Evolutionary conservation across 768 basidiomycete species (phyloP), one percentile per base, ranked within the genome.

Genomic region (Boletus sp.): DNA sequence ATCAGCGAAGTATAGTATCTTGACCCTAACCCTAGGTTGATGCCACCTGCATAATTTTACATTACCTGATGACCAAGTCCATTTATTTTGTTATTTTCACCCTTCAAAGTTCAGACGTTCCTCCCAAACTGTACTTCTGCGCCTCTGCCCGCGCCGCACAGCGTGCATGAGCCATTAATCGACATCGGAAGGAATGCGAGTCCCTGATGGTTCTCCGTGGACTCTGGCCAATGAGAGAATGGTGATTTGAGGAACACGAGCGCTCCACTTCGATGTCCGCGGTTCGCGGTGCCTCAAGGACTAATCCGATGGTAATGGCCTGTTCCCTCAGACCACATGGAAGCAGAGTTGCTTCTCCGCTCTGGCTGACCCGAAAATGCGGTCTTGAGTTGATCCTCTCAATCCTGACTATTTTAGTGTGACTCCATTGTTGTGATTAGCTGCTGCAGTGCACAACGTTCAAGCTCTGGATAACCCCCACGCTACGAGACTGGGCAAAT

Each of bases 21-120:
- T 60, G 15, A 61, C 59, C 60, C 54, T 61, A 61, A 61, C 60
- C 60, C 45, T 41, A 52, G 17, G 36, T 17, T 30, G 39, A 51
- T 51, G 39, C 20, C 40, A 33, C 20, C 18, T 14, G 12, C 33
- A 24, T 24, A 24, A 24, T 24, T 24, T 24, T 24, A 24, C 3
- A 24, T 24, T 24, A 24, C 24, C n/a, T 24, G 24, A 24, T 24
- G 24, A 3, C 24, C 24, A 24, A 24, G 24, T 24, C 24, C 24
- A 24, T 24, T 24, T 24, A 24, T 24, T 24, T 24, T 24, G 24
- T 24, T 24, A 24, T 24, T 24, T 24, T 24, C 12, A 35, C 33
- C 35, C 12, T 29, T 39, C 10, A 32, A 29, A n/a, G n/a, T n/a
- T n/a, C n/a, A n/a, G n/a, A 39, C 28, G 11, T 29, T 46, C 24